Evolutionary conservation across 2,329 filamentous ascomycete species (phyloP).

Genomic region (Truncatella angustata): DNA sequence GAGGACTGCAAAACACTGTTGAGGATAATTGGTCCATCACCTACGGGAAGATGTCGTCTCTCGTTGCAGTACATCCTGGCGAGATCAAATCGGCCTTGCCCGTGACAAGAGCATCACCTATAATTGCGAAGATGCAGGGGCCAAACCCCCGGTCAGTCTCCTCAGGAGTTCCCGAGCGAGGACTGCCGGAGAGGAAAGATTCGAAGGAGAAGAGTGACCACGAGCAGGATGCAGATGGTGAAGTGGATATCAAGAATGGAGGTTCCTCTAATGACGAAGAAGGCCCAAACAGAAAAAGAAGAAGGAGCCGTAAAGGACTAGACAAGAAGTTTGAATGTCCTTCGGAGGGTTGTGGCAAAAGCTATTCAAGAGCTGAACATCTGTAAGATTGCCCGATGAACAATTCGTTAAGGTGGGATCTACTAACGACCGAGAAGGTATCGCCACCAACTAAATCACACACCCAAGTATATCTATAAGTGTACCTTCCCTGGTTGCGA

Average conservation of each 20-base stretch:
- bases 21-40: conserved; percentile 1
- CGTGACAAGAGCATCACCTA: conserved; percentile 36
- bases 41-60: conserved; percentile 40
- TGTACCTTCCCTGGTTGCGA: conserved; percentile 92
- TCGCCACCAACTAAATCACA: conserved; percentile 93
- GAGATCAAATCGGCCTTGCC: conserved; percentile 37
- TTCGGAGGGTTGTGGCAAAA: conserved; percentile 86
- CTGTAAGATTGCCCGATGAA: conserved; percentile 56
- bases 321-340: conserved; percentile 85
- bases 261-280: conserved; percentile 47
- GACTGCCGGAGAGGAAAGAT: conserved; percentile 39
- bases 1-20: not conserved
- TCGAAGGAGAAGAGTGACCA: conserved; percentile 38
- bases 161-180: conserved; percentile 38
- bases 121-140: conserved; percentile 42
- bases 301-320: conserved; percentile 72
- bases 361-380: conserved; percentile 94
- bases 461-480: conserved; percentile 90
- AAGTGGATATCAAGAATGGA: conserved; percentile 39
- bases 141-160: conserved; percentile 38
- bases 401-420: conserved; percentile 6
- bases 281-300: conserved; percentile 56
- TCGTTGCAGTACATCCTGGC: conserved; percentile 36
- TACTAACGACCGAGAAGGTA: conserved; percentile 48
- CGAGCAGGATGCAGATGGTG: conserved; percentile 32